phyloP scores from a whole-genome alignment of 2,329 filamentous ascomycete genomes.

The Cladosporium sp. region DNA sequence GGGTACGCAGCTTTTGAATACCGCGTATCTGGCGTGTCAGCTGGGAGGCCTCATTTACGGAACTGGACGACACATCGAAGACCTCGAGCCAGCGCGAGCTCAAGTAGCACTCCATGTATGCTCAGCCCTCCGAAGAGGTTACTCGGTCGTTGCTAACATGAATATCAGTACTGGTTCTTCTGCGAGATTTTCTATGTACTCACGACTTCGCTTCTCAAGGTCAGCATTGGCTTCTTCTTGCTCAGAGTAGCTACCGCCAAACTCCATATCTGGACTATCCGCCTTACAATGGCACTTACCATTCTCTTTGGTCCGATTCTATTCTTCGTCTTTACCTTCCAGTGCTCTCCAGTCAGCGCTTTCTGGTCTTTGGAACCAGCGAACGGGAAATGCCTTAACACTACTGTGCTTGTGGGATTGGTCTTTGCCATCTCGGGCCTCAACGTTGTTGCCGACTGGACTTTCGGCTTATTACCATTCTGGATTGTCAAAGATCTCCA shows the following conservation, averaged over 20 bases:
- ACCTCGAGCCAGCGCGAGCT: constrained; percentile 33
- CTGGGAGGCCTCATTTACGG: constrained; percentile 44
- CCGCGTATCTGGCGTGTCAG: constrained; percentile 44
- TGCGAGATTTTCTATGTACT: constrained; percentile 58
- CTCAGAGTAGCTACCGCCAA: constrained; percentile 53
- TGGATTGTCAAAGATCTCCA: constrained; percentile 47
- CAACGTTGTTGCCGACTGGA: constrained; percentile 46
- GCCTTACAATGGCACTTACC: constrained; percentile 50
- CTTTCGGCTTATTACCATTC: constrained; percentile 45
- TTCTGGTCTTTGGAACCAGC: constrained; percentile 53
- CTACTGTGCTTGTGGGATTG: constrained; percentile 51
- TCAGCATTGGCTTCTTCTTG: constrained; percentile 57
- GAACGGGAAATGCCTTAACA: constrained; percentile 46
- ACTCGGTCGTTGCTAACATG: not conserved
- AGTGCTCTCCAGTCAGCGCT: constrained; percentile 55
- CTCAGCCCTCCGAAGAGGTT: not conserved
- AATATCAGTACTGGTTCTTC: constrained; percentile 54
- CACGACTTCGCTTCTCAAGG: constrained; percentile 51
- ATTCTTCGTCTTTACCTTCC: constrained; percentile 55
- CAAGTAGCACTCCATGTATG: constrained; percentile 28
- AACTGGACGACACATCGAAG: constrained; percentile 42
- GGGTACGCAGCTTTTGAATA: constrained; percentile 42
- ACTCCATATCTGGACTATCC: constrained; percentile 51
- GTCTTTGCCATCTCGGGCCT: constrained; percentile 38
- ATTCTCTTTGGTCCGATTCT: constrained; percentile 51